phyloP scores from a whole-genome alignment of 345 rosid genomes.

The Trapa bicornis region DNA sequence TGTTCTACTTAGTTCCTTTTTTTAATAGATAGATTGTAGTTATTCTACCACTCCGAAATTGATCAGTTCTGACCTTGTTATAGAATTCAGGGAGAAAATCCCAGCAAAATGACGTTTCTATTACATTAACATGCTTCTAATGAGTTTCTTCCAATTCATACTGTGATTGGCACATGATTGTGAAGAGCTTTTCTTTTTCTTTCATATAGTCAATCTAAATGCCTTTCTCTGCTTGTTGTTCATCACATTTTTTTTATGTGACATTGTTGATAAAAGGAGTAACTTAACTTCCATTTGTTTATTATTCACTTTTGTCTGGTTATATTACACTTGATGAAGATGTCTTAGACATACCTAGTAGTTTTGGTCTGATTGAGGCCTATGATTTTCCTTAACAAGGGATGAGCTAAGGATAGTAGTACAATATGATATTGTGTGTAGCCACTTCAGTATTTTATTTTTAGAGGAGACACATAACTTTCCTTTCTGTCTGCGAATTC shows the following conservation, averaged over 20 bases:
- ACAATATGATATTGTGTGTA: too few species aligned
- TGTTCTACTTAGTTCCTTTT: too few species aligned
- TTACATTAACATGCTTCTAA: not conserved
- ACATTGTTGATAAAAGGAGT: not conserved
- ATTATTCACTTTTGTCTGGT: not conserved
- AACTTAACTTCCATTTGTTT: not conserved
- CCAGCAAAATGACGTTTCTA: too few species aligned
- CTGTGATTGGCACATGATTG: not conserved
- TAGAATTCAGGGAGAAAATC: too few species aligned
- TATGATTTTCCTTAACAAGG: not conserved
- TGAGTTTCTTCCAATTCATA: not conserved
- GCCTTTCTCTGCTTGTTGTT: not conserved
- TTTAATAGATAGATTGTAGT: not conserved
- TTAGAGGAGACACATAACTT: too few species aligned
- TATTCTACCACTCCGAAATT: not conserved
- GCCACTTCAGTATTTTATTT: too few species aligned
- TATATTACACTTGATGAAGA: not conserved
- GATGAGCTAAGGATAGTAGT: not conserved
- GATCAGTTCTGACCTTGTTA: not conserved
- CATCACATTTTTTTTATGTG: not conserved
- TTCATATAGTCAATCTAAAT: not conserved
- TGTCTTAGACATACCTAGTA: not conserved
- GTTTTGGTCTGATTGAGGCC: not conserved
- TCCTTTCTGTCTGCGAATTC: too few species aligned
- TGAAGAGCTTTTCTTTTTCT: not conserved